These are phyloP conservation scores for Fusarium sp. DNA, from an alignment of 2,329 filamentous ascomycete genomes.

Conservation along the genomic window DNA sequence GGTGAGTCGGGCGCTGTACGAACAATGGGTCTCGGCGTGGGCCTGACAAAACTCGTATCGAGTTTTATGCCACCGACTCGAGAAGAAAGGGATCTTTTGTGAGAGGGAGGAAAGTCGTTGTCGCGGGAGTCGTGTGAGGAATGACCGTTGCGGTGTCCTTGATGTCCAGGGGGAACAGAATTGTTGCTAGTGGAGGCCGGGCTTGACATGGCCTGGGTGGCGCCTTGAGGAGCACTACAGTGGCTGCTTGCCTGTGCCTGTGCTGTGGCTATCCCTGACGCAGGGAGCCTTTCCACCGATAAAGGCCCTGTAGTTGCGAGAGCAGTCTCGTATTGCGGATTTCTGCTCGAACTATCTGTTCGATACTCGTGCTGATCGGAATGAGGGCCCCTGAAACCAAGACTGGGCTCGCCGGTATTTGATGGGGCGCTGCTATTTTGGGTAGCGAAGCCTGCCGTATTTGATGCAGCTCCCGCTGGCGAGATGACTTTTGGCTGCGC, in stretches of 20 bases:
- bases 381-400: constrained; percentile 37
- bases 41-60: constrained; percentile 54
- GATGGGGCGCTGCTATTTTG: constrained; percentile 42
- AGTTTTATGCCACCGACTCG: constrained; percentile 54
- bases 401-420: constrained; percentile 28
- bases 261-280: constrained; percentile 30
- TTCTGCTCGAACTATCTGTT: constrained; percentile 12
- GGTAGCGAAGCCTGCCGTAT: constrained; percentile 33
- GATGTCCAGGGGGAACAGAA: constrained; percentile 40
- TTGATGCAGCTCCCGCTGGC: constrained; percentile 21
- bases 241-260: constrained; percentile 31
- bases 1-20: constrained; percentile 57
- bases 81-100: constrained; percentile 39
- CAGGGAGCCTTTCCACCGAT: constrained; percentile 23
- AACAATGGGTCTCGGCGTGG: constrained; percentile 58
- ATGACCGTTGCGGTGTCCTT: constrained; percentile 32
- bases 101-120: constrained; percentile 23
- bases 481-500: constrained; percentile 31
- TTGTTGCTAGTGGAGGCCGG: constrained; percentile 29
- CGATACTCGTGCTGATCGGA: constrained; percentile 26
- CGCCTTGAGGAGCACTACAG: constrained; percentile 30
- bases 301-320: constrained; percentile 31
- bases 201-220: constrained; percentile 35
- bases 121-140: constrained; percentile 29
- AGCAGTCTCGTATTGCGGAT: constrained; percentile 38